A percentile compares a stretch with the other conserved stretches of the same genome.
Conservation (phyloP, 2,329 filamentous ascomycete genomes). For the Hypoxylon sp. region DNA sequence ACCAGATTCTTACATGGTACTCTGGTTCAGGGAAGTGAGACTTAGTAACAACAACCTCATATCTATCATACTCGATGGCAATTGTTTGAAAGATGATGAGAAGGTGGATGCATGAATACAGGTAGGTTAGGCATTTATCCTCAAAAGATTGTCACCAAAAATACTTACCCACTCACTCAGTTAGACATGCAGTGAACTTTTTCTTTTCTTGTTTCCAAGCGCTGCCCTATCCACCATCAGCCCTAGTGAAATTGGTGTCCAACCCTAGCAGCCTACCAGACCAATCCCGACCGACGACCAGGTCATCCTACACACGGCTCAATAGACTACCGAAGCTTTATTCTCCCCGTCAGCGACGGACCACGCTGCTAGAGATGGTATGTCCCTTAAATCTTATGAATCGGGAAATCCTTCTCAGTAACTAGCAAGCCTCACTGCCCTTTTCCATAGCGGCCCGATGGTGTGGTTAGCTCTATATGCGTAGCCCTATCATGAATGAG, state of each 20-base stretch:
- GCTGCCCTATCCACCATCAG: background rate
- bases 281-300: background rate
- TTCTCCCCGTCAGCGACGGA: background rate
- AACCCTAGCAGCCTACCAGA: background rate
- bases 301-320: background rate
- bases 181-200: slow-evolving; percentile 10
- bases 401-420: background rate
- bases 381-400: background rate
- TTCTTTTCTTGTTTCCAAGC: background rate
- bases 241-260: background rate
- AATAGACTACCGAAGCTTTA: background rate
- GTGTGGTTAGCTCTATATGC: background rate
- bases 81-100: too few relatives aligned
- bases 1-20: too few relatives aligned
- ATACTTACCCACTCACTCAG: too few relatives aligned
- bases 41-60: too few relatives aligned
- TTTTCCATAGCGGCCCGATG: background rate
- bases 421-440: background rate
- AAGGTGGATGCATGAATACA: background rate
- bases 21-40: too few relatives aligned
- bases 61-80: too few relatives aligned
- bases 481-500: background rate
- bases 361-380: background rate
- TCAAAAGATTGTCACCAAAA: background rate
- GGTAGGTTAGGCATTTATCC: background rate